Percentiles rank a stretch among this genome's conserved stretches.
phyloP scores from a whole-genome alignment of 768 basidiomycete species.

The Fomitopsis serialis region DNA sequence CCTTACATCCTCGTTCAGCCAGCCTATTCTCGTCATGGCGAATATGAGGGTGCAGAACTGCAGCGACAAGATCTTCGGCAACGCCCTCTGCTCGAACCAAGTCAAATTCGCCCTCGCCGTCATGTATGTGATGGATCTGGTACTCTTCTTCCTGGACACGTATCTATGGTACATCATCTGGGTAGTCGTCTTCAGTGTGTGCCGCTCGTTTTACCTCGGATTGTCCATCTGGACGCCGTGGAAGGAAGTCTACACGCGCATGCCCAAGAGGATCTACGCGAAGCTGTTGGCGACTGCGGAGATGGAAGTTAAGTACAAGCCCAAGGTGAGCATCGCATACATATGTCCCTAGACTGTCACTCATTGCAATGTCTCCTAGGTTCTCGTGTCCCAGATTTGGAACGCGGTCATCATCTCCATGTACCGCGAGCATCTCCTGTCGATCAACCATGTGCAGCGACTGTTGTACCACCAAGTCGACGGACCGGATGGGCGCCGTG shows the following conservation, averaged over 20 bases:
- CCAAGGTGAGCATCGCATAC: conserved; percentile 54
- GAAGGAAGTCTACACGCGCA: conserved; percentile 93
- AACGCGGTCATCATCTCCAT: conserved; percentile 99
- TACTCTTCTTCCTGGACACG: conserved; percentile 98
- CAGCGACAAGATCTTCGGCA: conserved; percentile 78
- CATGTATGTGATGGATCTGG: conserved; percentile 99
- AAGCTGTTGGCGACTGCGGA: conserved; percentile 93
- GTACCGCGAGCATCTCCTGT: conserved; percentile 97
- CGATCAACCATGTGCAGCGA: conserved; percentile 97
- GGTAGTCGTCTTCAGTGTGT: conserved; percentile 92
- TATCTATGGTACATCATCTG: conserved; percentile 99
- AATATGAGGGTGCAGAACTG: conserved; percentile 91
- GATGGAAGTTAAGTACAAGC: conserved; percentile 99
- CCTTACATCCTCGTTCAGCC: conserved; percentile 93
- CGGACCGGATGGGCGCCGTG: conserved; percentile 80
- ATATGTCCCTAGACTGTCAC: background rate
- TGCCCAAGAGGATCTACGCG: conserved; percentile 97
- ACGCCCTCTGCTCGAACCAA: conserved; percentile 81
- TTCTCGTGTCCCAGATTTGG: conserved; percentile 98
- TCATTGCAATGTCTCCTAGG: conserved; percentile 28
- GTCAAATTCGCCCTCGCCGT: conserved; percentile 92
- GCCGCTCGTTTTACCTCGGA: conserved; percentile 85
- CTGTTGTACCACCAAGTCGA: conserved; percentile 97
- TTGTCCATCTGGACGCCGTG: conserved; percentile 99
- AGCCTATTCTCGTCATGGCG: conserved; percentile 95